Evolutionary conservation across 2,329 filamentous ascomycete genomes (phyloP), one percentile per base, ranked within the genome.

Genomic region (Pseudogymnoascus sp.): DNA sequence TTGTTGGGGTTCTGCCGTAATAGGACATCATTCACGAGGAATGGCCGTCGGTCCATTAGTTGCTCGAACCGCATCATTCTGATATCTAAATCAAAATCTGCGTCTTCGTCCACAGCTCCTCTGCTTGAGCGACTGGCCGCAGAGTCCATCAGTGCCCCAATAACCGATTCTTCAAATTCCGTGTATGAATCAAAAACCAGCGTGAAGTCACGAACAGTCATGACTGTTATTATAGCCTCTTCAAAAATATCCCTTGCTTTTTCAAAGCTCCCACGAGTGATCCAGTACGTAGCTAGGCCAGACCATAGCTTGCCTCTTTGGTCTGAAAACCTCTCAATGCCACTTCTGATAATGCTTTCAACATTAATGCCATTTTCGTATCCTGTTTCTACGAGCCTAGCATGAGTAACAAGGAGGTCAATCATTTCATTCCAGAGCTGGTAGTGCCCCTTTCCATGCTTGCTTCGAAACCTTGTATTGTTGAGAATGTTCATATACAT

Each of bases 381-480:
- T 12, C 88, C 87, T 5, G 91, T 89, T 70, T 95, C 86, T 59
- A 99, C 87, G 43, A 96, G 86, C 69, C 88, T 89, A 3, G 95
- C 95, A 74, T 96, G 91, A 65, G 90, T 90, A 46, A 99, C 96
- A 53, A 99, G 80, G 67, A 97, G 75, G 71, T 99, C 95, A 37
- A 97, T 88, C 91, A 99, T 96, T 74, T 99, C 95, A 67, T 87
- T 95, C 95, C 95, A 99, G 59, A 99, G 82, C 75, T 99, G 92
- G 74, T 96, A 99, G 66, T 93, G 91, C 0, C 95, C 93, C 76
- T 96, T 97, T 65, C 90, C 90, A 68, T 95, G 87, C 77, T 96
- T 96, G 77, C 93, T 97, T 73, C 87, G 85, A 77, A 99, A 97
- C 37, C 87, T 87, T 2, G 90, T 85, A 70, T 97, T 93, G 79